Evolutionary conservation across 2,329 filamentous ascomycete genomes (phyloP).

Genomic region (Fusarium oxysporum): DNA sequence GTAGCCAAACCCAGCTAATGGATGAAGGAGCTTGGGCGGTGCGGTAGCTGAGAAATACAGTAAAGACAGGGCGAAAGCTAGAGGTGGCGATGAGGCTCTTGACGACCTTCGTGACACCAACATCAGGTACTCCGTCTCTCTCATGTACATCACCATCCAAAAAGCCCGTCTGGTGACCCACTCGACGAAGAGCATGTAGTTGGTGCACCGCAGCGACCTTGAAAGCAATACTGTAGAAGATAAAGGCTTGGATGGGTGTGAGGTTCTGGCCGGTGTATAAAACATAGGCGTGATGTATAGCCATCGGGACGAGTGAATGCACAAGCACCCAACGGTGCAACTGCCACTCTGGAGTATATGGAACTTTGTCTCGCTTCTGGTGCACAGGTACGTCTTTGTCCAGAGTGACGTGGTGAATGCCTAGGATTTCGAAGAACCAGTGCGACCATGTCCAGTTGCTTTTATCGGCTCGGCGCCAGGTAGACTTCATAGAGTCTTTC

Average conservation of each 20-base stretch:
- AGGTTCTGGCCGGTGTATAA: background rate
- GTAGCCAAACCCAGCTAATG: background rate
- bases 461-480: background rate
- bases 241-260: background rate
- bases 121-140: background rate
- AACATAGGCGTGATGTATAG: background rate
- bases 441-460: background rate
- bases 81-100: background rate
- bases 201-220: background rate
- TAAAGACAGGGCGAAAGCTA: background rate
- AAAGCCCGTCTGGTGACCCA: background rate
- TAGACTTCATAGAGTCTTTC: slow-evolving; percentile 6
- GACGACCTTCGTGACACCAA: background rate
- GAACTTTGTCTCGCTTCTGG: background rate
- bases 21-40: background rate
- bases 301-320: background rate
- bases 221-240: background rate
- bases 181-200: background rate
- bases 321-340: background rate
- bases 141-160: background rate
- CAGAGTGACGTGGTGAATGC: background rate
- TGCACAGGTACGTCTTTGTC: background rate
- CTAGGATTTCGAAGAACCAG: background rate
- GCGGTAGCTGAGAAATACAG: background rate
- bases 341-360: background rate